These are phyloP conservation scores for Metarhizium humberi DNA, from an alignment of 2,329 filamentous ascomycete genomes.

Conservation along the genomic window DNA sequence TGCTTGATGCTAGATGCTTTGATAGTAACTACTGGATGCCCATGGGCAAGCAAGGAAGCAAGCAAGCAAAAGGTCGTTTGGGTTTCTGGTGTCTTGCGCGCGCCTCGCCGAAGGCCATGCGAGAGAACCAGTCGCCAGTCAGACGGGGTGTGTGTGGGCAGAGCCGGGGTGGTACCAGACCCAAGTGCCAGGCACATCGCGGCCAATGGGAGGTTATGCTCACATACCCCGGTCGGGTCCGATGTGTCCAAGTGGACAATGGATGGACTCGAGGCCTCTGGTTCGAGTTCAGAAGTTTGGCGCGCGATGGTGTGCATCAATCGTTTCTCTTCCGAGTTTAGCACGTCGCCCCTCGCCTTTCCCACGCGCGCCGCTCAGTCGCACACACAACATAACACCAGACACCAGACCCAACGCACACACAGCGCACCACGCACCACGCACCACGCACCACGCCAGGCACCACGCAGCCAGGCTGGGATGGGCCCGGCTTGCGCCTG, in stretches of 20 bases:
- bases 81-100: no score
- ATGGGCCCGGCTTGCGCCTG: not conserved
- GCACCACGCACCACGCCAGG: no score
- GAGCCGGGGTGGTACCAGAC: not conserved
- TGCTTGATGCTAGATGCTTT: no score
- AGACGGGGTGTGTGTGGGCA: not conserved
- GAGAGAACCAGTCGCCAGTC: not conserved
- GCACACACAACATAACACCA: no score
- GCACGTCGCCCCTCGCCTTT: not conserved
- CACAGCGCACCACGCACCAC: no score
- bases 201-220: not conserved
- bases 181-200: not conserved
- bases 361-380: not conserved
- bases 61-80: no score
- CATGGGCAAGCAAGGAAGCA: no score
- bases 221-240: not conserved
- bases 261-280: not conserved
- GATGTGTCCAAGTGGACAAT: not conserved
- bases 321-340: not conserved
- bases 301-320: not conserved
- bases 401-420: no score
- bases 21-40: no score
- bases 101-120: no score
- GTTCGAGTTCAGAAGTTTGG: not conserved
- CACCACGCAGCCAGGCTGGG: not conserved